Evolutionary conservation across 495 filamentous ascomycete species (phyloP).

Genomic region (Penicillium cataractarum): DNA sequence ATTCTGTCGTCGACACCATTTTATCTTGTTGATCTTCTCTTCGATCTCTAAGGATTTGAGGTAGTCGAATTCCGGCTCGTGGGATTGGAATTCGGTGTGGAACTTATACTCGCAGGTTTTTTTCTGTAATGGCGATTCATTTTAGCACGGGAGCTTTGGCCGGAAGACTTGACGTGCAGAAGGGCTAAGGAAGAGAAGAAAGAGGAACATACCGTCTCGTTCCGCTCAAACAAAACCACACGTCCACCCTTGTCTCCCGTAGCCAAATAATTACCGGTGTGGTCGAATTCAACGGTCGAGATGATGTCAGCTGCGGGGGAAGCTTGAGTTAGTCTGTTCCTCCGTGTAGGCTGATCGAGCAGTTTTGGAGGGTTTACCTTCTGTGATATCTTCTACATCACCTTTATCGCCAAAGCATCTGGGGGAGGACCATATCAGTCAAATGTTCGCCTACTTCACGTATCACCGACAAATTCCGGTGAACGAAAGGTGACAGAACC

Average conservation of each 20-base stretch:
- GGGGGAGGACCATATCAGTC: conserved; percentile 19
- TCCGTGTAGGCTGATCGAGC: conserved; percentile 14
- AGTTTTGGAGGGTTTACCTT: conserved; percentile 65
- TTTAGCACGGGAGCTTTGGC: conserved; percentile 5
- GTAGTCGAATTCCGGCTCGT: conserved; percentile 99
- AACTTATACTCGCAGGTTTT: conserved; percentile 99
- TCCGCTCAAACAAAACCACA: conserved; percentile 95
- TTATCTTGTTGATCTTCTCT: conserved; percentile 99
- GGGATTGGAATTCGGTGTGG: conserved; percentile 98
- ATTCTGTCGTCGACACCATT: conserved; percentile 98
- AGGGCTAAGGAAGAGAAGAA: conserved; percentile 15
- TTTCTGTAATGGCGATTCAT: conserved; percentile 64
- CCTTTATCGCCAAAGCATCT: conserved; percentile 99
- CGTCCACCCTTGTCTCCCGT: conserved; percentile 97
- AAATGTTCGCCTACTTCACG: not conserved
- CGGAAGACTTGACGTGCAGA: conserved; percentile 21
- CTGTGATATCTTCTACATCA: conserved; percentile 99
- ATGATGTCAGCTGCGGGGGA: conserved; percentile 85
- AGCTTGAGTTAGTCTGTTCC: conserved; percentile 18
- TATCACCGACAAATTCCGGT: not conserved
- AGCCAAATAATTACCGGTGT: conserved; percentile 96
- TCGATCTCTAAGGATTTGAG: conserved; percentile 99
- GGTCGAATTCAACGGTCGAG: conserved; percentile 98
- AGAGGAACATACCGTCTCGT: conserved; percentile 74
- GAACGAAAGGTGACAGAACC: not conserved